phyloP scores from a whole-genome alignment of 1,139 yeast species.

The Wickerhamomyces sp. region DNA sequence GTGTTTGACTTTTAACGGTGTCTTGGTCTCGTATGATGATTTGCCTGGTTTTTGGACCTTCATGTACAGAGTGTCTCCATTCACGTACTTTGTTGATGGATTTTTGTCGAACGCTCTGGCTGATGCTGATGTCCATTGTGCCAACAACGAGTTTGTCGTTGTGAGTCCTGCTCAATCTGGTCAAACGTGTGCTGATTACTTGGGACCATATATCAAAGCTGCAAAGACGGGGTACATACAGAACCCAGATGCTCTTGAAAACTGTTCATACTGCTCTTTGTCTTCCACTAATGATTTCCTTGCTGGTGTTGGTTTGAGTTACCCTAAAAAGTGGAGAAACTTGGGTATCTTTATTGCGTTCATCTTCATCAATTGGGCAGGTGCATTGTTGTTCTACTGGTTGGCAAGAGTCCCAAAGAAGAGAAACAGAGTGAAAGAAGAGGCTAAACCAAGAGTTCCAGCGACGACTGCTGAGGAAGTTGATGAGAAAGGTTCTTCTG shows the following conservation, averaged over 20 bases:
- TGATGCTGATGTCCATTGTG: constrained; percentile 41
- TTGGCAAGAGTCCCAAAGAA: constrained; percentile 20
- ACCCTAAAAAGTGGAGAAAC: constrained; percentile 58
- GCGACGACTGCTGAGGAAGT: too few species aligned
- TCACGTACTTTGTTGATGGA: constrained; percentile 52
- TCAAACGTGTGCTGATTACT: constrained; percentile 48
- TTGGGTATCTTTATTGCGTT: constrained; percentile 41
- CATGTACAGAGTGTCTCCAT: constrained; percentile 60
- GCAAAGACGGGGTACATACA: constrained; percentile 55
- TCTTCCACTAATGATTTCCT: constrained; percentile 48
- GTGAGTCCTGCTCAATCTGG: constrained; percentile 48
- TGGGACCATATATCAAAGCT: constrained; percentile 36
- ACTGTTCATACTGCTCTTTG: constrained; percentile 49
- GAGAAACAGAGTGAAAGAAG: not conserved
- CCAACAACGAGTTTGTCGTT: constrained; percentile 38
- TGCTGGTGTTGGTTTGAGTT: constrained; percentile 35
- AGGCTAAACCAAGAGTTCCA: too few species aligned
- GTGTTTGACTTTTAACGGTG: constrained; percentile 79
- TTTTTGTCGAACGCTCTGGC: constrained; percentile 52
- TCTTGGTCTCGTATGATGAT: constrained; percentile 55
- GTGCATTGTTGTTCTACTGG: constrained; percentile 59
- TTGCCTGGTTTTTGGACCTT: constrained; percentile 60
- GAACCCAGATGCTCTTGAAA: constrained; percentile 36
- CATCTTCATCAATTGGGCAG: constrained; percentile 45
- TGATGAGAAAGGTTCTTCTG: too few species aligned